Evolutionary conservation across 805 yeast genomes (phyloP).

Genomic region (Cyberlindnera amylophila): DNA sequence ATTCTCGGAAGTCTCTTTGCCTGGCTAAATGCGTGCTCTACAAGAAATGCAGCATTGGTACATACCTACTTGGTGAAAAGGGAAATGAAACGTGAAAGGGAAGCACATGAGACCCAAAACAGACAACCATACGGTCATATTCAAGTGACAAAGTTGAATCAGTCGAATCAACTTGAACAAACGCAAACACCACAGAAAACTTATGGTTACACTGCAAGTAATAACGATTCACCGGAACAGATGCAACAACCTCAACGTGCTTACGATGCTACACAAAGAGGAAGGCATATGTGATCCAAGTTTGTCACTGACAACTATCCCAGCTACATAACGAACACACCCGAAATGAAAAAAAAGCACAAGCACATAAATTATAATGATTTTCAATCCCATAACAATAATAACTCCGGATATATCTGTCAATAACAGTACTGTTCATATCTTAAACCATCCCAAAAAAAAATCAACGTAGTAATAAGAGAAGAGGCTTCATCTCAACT

Average conservation of each 20-base stretch:
- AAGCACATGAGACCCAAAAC: not conserved
- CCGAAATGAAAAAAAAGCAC: no score
- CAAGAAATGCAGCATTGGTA: constrained; percentile 81
- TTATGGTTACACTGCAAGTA: not conserved
- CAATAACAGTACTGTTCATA: no score
- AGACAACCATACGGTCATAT: not conserved
- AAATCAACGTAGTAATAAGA: no score
- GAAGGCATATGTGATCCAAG: no score
- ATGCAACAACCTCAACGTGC: not conserved
- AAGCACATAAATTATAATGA: not conserved
- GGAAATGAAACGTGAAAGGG: constrained; percentile 14
- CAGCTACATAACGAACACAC: no score
- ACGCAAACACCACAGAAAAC: not conserved
- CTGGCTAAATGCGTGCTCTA: constrained; percentile 83
- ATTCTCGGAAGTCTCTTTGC: constrained; percentile 70
- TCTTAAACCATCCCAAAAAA: no score
- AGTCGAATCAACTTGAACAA: not conserved
- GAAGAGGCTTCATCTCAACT: constrained; percentile 54
- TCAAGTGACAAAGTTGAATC: no score
- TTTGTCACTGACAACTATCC: no score
- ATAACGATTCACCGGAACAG: not conserved
- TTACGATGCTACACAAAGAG: not conserved
- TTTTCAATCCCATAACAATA: not conserved
- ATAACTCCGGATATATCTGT: no score
- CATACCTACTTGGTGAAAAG: constrained; percentile 37